These are phyloP conservation scores for Oryza officinalis DNA, from an alignment of 176 grass and related monocot species.

Conservation along the genomic window DNA sequence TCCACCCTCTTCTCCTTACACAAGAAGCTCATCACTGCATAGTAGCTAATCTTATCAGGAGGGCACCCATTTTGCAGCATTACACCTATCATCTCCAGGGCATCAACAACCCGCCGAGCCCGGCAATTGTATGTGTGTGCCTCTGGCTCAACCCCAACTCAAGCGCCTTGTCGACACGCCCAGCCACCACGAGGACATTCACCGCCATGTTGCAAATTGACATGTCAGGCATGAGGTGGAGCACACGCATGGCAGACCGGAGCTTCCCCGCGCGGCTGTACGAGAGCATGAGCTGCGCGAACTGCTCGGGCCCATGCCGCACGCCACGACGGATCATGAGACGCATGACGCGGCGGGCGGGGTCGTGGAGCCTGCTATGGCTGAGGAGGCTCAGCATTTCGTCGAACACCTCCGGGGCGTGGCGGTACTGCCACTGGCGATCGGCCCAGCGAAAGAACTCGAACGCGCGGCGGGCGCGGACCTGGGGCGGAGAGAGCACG, in stretches of 20 bases:
- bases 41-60: conserved; percentile 90
- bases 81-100: conserved; percentile 52
- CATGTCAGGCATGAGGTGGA: conserved; percentile 80
- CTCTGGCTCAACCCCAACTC: conserved; percentile 49
- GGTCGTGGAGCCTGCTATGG: conserved; percentile 74
- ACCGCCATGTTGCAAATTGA: conserved; percentile 70
- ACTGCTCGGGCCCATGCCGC: conserved; percentile 42
- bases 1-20: conserved; percentile 77
- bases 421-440: conserved; percentile 83
- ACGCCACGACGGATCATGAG: conserved; percentile 77
- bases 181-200: conserved; percentile 73
- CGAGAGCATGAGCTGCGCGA: conserved; percentile 74
- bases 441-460: conserved; percentile 86
- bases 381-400: conserved; percentile 82
- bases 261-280: conserved; percentile 87
- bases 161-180: conserved; percentile 62
- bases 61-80: conserved; percentile 63
- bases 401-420: conserved; percentile 77
- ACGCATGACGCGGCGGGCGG: conserved; percentile 68
- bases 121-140: conserved; percentile 73
- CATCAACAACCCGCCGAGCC: conserved; percentile 52
- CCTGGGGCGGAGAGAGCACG: conserved; percentile 56
- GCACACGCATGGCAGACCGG: conserved; percentile 82
- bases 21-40: conserved; percentile 82
- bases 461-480: conserved; percentile 63